Base-by-base conservation (phyloP, 2,329 filamentous ascomycete species). In the Lojkania enalia region DNA sequence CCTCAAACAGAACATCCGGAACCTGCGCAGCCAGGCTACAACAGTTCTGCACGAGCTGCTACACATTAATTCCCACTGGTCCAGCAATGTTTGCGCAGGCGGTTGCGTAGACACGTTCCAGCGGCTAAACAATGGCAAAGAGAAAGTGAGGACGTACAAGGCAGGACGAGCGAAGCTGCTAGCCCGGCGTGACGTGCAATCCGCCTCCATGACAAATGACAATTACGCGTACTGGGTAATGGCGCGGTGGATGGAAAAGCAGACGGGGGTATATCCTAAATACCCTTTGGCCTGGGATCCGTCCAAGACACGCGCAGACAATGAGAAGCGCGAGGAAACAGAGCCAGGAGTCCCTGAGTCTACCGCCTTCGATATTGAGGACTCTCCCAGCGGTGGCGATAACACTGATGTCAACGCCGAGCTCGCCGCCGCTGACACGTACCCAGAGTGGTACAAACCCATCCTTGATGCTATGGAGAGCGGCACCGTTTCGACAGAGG, bases 211-310 rank as follows among this genome's bases (percentile, higher is more conserved):
- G 33, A 36, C 19, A 20, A 36, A 36, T 15, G 19, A 36, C 14
- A 36, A 36, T 21, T 36, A 36, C 19, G 19, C 14, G 9, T 36
- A 36, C 19, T 36, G 20, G 11, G 19, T 19, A 5, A 36, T 36
- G 19, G 20, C 19, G 14, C 5, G 20, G 14, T 36, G 19, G 33
- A 36, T 36, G 19, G 11, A 36, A 21, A 20, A 15, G 33, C 20
- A 36, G 6, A 20, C 21, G 11, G 19, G 18, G 11, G 21, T 15
- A 15, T 36, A 36, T 21, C 33, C 19, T 11, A 6, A 9, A 21
- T 36, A 36, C 33, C 33, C 33, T 21, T 20, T 20, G 14, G 21
- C 21, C 11, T 36, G 19, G 33, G 33, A 36, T 15, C 20, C 20
- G 9, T 12, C 9, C 5, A 21, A 36, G 19, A 20, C 19, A 6